Percentiles rank a stretch among this genome's conserved stretches.
Evolutionary conservation across 257 asterid species (phyloP).

Genomic region (Petunia secreta): DNA sequence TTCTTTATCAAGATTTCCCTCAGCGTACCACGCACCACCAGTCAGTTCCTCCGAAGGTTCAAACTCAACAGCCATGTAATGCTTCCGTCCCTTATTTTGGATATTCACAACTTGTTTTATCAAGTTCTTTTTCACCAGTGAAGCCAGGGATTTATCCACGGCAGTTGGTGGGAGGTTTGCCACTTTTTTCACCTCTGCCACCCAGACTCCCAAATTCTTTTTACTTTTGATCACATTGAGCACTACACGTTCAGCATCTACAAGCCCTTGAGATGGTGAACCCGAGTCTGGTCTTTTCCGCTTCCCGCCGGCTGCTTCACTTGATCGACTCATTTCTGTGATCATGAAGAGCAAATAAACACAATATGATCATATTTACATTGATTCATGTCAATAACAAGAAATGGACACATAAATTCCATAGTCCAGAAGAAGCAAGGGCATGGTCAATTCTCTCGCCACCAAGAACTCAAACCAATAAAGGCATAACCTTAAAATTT

Average conservation of each 20-base stretch:
- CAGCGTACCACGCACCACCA: constrained; percentile 64
- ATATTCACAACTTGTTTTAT: constrained; percentile 58
- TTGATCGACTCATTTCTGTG: constrained; percentile 40
- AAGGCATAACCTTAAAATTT: no score
- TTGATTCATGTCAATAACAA: background rate
- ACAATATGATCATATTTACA: background rate
- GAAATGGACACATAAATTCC: background rate
- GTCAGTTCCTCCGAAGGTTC: constrained; percentile 68
- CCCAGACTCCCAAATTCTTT: constrained; percentile 47
- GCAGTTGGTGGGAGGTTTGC: constrained; percentile 33
- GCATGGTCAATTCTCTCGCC: no score
- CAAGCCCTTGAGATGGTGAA: constrained; percentile 34
- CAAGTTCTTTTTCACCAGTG: constrained; percentile 38
- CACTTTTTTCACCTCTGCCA: constrained; percentile 48
- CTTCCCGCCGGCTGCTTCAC: constrained; percentile 34
- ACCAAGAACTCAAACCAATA: no score
- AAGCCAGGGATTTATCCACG: constrained; percentile 44
- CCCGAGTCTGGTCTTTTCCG: constrained; percentile 52
- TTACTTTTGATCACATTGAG: constrained; percentile 48
- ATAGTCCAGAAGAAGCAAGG: background rate
- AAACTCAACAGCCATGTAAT: constrained; percentile 60
- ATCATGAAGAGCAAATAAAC: background rate
- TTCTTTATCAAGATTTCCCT: constrained; percentile 57
- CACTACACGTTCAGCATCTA: constrained; percentile 46
- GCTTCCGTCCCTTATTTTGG: constrained; percentile 44